These are phyloP conservation scores for Colletotrichum tropicale DNA, from an alignment of 2,329 filamentous ascomycete genomes.

Conservation along the genomic window DNA sequence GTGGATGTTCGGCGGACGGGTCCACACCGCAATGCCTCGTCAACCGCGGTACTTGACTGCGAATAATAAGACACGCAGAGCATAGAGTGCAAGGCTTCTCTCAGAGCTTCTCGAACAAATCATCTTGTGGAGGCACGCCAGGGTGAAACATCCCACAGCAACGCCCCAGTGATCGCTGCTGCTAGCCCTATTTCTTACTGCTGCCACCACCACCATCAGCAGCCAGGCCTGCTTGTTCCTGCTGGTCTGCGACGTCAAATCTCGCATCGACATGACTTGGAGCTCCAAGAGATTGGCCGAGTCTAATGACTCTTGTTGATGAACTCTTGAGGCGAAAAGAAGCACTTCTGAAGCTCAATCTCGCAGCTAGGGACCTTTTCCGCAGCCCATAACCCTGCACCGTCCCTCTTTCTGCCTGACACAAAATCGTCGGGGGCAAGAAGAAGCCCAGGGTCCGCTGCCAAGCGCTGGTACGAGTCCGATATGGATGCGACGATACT, in stretches of 20 bases:
- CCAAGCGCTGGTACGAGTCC: neutral
- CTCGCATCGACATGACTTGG: neutral
- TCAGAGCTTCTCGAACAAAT: conserved; percentile 16
- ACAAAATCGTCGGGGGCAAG: neutral
- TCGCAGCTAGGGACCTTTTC: conserved; percentile 5
- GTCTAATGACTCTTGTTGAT: neutral
- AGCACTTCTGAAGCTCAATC: neutral
- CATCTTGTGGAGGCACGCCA: neutral
- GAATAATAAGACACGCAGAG: neutral
- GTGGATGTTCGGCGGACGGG: neutral
- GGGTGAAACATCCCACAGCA: conserved; percentile 3
- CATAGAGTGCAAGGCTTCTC: neutral
- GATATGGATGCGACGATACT: neutral
- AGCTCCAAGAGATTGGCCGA: neutral
- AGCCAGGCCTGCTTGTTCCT: neutral
- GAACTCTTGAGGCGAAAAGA: neutral
- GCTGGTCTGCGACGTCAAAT: neutral
- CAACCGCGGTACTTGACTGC: neutral
- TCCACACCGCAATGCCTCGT: neutral
- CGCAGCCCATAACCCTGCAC: neutral
- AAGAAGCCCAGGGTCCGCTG: neutral
- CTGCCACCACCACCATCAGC: neutral
- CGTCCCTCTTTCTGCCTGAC: neutral
- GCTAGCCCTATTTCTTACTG: neutral
- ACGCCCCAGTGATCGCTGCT: neutral